Conservation (phyloP, 2,329 filamentous ascomycete species). For the Bipolaris sorokiniana region DNA sequence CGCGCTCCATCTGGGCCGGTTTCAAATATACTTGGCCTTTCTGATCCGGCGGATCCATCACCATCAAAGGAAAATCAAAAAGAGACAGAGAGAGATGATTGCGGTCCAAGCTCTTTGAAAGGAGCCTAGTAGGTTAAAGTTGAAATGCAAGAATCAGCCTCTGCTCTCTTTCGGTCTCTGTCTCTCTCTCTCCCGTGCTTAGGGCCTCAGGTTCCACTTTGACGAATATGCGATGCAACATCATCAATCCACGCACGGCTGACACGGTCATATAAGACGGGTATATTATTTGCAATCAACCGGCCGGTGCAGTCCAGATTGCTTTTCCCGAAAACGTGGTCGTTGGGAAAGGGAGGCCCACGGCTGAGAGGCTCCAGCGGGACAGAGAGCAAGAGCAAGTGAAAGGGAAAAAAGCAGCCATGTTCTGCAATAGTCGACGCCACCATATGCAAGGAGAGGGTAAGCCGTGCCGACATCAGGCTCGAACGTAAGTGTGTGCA, state of each 20-base stretch:
- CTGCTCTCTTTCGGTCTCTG: no score
- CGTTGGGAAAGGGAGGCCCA: constrained; percentile 10
- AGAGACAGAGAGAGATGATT: no score
- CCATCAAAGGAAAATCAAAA: constrained; percentile 1
- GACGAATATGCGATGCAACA: background rate
- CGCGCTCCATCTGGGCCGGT: constrained; percentile 26
- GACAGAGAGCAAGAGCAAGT: background rate
- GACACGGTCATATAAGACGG: background rate
- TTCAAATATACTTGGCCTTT: constrained; percentile 22
- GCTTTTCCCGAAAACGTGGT: constrained; percentile 9
- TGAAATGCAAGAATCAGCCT: no score
- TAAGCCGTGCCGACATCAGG: constrained; percentile 12
- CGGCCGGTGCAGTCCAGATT: background rate
- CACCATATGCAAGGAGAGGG: constrained; percentile 20
- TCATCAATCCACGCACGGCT: background rate
- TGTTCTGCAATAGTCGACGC: constrained; percentile 1
- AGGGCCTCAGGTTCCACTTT: no score
- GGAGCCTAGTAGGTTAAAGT: no score
- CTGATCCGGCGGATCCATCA: constrained; percentile 4
- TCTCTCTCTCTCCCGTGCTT: background rate
- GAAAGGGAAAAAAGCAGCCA: background rate
- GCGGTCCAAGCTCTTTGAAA: constrained; percentile 6
- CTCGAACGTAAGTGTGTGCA: constrained; percentile 6
- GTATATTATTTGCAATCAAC: background rate
- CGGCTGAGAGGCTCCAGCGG: constrained; percentile 1